Evolutionary conservation across 1,139 yeast genomes (phyloP).

Genomic region (Geotrichum siamense): DNA sequence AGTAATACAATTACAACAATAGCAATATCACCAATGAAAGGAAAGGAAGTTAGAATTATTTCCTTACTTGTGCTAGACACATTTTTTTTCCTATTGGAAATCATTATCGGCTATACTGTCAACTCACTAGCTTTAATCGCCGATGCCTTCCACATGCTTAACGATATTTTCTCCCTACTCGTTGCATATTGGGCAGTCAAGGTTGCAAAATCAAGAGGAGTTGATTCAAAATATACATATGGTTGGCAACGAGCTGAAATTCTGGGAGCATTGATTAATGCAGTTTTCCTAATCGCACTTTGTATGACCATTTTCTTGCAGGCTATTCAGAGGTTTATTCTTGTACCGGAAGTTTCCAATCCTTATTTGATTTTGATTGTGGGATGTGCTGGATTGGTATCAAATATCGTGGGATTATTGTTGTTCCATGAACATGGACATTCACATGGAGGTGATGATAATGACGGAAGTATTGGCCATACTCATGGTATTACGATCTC

Average conservation of each 20-base stretch:
- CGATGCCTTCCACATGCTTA: constrained; percentile 95
- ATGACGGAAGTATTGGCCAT: constrained; percentile 24
- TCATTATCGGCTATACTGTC: constrained; percentile 73
- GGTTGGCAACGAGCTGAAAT: constrained; percentile 98
- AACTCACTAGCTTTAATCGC: constrained; percentile 91
- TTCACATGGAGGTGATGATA: constrained; percentile 41
- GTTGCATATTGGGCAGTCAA: constrained; percentile 96
- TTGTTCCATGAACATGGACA: constrained; percentile 92
- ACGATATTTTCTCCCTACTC: constrained; percentile 80
- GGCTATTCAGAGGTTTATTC: constrained; percentile 81
- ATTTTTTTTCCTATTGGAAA: constrained; percentile 75
- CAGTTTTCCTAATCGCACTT: constrained; percentile 83
- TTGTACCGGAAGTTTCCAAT: constrained; percentile 69
- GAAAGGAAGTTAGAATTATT: constrained; percentile 68
- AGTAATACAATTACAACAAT: too few species aligned
- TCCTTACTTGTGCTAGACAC: constrained; percentile 72
- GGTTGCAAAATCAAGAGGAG: constrained; percentile 74
- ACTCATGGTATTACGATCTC: constrained; percentile 18
- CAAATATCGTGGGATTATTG: constrained; percentile 76
- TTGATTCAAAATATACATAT: constrained; percentile 83
- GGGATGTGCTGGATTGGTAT: constrained; percentile 72
- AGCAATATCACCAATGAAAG: constrained; percentile 26
- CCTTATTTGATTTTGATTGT: constrained; percentile 76
- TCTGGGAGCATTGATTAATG: constrained; percentile 90
- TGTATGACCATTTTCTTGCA: constrained; percentile 90